Evolutionary conservation across 1,284 basidiomycete genomes (phyloP).

Genomic region (Apiotrichum gamsii): DNA sequence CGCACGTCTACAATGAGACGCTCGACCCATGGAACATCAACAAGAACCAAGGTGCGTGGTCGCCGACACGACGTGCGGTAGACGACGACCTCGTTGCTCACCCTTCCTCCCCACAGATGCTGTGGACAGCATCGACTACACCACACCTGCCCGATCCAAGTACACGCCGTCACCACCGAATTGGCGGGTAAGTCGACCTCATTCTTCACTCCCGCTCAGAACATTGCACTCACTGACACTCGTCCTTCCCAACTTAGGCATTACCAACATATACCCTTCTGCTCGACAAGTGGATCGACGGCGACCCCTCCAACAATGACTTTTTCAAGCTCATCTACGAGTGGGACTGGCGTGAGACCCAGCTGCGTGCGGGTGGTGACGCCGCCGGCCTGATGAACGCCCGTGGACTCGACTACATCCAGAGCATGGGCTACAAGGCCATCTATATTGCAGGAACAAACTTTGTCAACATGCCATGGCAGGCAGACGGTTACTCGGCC

Average conservation of each 20-base stretch:
- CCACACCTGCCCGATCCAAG: slow-evolving; percentile 46
- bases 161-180: slow-evolving; percentile 76
- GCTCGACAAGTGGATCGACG: slow-evolving; percentile 86
- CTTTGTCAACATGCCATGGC: slow-evolving; percentile 91
- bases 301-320: slow-evolving; percentile 83
- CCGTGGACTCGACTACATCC: slow-evolving; percentile 67
- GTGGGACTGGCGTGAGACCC: slow-evolving; percentile 77
- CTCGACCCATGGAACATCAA: slow-evolving; percentile 78
- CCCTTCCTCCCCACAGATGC: slow-evolving; percentile 52
- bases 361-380: slow-evolving; percentile 80
- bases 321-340: slow-evolving; percentile 73
- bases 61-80: background rate
- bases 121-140: slow-evolving; percentile 61
- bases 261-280: slow-evolving; percentile 78
- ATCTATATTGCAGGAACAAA: slow-evolving; percentile 86
- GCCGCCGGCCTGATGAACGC: slow-evolving; percentile 64
- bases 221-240: background rate
- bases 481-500: slow-evolving; percentile 88
- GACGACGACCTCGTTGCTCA: no score
- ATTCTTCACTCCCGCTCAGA: slow-evolving; percentile 21
- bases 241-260: slow-evolving; percentile 28
- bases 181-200: slow-evolving; percentile 57
- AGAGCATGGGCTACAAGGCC: slow-evolving; percentile 74
- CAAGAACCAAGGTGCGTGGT: slow-evolving; percentile 55
- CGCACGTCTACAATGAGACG: slow-evolving; percentile 59